phyloP scores from a whole-genome alignment of 1,139 yeast genomes.

The Debaryomycetaceae sp. region DNA sequence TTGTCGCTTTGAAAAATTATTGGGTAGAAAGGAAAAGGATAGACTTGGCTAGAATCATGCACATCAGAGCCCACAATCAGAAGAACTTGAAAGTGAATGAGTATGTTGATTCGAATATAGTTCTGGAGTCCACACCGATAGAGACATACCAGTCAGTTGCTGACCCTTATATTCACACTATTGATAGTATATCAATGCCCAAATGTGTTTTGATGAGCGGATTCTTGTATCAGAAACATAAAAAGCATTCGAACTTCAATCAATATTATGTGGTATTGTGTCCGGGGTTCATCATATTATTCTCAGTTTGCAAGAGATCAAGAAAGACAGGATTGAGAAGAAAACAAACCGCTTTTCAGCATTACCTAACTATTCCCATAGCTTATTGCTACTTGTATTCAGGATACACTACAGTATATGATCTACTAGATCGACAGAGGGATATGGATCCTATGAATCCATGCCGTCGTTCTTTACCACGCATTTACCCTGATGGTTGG shows the following conservation, averaged over 20 bases:
- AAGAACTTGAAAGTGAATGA: slow-evolving; percentile 49
- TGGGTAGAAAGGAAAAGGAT: slow-evolving; percentile 54
- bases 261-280: slow-evolving; percentile 61
- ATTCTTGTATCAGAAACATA: slow-evolving; percentile 60
- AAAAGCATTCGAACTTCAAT: slow-evolving; percentile 63
- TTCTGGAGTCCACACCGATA: slow-evolving; percentile 49
- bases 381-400: slow-evolving; percentile 72
- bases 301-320: slow-evolving; percentile 44
- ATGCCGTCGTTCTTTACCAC: slow-evolving; percentile 58
- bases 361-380: slow-evolving; percentile 57
- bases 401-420: slow-evolving; percentile 58
- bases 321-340: slow-evolving; percentile 44
- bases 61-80: slow-evolving; percentile 46
- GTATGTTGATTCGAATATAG: slow-evolving; percentile 54
- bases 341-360: slow-evolving; percentile 41
- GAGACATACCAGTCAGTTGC: slow-evolving; percentile 54
- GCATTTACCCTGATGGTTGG: slow-evolving; percentile 83
- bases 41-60: slow-evolving; percentile 37
- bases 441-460: slow-evolving; percentile 48
- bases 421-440: slow-evolving; percentile 48
- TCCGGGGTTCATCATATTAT: slow-evolving; percentile 64
- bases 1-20: slow-evolving; percentile 45
- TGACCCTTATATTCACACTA: slow-evolving; percentile 50
- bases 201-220: slow-evolving; percentile 64
- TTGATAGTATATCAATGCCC: slow-evolving; percentile 57